phyloP scores from a whole-genome alignment of 768 basidiomycete species.

The Wakefieldia striispora region DNA sequence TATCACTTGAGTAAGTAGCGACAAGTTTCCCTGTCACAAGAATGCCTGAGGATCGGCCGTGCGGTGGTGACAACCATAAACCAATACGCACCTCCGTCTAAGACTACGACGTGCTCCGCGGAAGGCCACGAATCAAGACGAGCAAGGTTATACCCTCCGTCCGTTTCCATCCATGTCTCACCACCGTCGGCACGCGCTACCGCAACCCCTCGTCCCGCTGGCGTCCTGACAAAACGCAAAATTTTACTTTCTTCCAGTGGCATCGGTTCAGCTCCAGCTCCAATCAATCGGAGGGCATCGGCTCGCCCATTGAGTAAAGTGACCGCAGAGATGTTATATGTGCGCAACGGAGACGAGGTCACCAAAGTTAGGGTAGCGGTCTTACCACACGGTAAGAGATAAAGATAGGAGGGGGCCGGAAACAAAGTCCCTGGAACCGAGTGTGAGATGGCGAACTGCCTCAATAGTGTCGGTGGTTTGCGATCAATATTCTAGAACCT shows the following conservation, averaged over 20 bases:
- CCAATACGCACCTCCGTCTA: constrained; percentile 54
- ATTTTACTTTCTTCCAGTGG: constrained; percentile 53
- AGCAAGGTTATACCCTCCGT: constrained; percentile 46
- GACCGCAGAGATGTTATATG: constrained; percentile 55
- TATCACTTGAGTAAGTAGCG: constrained; percentile 56
- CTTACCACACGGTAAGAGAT: constrained; percentile 49
- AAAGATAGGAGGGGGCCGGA: constrained; percentile 48
- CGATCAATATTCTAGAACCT: constrained; percentile 77
- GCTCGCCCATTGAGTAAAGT: constrained; percentile 59
- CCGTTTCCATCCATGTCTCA: constrained; percentile 60
- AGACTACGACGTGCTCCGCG: constrained; percentile 67
- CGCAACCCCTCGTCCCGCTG: constrained; percentile 74
- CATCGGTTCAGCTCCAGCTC: constrained; percentile 39
- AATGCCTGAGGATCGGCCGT: constrained; percentile 8
- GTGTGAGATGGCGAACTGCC: constrained; percentile 71
- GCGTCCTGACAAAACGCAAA: constrained; percentile 67
- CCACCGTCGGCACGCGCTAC: constrained; percentile 59
- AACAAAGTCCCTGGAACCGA: constrained; percentile 50
- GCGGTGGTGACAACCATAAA: not conserved
- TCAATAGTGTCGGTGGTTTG: constrained; percentile 79
- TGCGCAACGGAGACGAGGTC: constrained; percentile 63
- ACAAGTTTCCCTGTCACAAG: constrained; percentile 45
- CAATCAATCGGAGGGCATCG: constrained; percentile 50
- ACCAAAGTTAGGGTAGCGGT: constrained; percentile 52
- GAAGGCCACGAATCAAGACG: constrained; percentile 51